phyloP scores from a whole-genome alignment of 345 rosid genomes.

The Syzygium aromaticum region DNA sequence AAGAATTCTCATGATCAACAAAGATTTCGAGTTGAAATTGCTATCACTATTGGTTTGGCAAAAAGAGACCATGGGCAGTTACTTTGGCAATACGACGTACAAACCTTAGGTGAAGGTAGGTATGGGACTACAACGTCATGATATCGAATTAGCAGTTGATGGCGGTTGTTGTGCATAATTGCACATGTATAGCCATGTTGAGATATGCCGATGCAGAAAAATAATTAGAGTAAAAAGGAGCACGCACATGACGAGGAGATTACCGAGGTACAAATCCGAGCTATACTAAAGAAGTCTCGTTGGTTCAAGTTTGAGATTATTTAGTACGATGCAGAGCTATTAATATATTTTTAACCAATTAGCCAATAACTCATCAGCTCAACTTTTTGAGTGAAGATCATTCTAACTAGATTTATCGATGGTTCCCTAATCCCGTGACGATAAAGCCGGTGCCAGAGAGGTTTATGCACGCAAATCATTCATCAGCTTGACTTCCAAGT shows the following conservation, averaged over 20 bases:
- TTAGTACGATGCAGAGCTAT: background rate
- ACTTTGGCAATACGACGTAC: background rate
- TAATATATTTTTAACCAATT: background rate
- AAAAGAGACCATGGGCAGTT: background rate
- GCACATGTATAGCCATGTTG: background rate
- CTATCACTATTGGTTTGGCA: background rate
- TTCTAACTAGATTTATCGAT: background rate
- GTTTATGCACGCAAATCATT: background rate
- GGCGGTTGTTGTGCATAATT: background rate
- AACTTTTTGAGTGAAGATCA: background rate
- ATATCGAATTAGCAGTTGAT: background rate
- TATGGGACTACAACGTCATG: background rate
- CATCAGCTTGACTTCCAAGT: background rate
- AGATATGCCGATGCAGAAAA: background rate
- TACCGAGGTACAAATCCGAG: background rate
- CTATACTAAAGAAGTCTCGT: background rate
- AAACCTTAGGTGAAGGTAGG: background rate
- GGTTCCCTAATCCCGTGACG: accelerated
- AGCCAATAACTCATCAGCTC: background rate
- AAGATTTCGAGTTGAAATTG: background rate
- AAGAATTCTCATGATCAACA: background rate
- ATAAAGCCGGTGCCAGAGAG: background rate
- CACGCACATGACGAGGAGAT: background rate
- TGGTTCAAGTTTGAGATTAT: background rate
- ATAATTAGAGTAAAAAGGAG: background rate